phyloP scores from a whole-genome alignment of 2,329 filamentous ascomycete species.

The Mollisiaceae sp. region DNA sequence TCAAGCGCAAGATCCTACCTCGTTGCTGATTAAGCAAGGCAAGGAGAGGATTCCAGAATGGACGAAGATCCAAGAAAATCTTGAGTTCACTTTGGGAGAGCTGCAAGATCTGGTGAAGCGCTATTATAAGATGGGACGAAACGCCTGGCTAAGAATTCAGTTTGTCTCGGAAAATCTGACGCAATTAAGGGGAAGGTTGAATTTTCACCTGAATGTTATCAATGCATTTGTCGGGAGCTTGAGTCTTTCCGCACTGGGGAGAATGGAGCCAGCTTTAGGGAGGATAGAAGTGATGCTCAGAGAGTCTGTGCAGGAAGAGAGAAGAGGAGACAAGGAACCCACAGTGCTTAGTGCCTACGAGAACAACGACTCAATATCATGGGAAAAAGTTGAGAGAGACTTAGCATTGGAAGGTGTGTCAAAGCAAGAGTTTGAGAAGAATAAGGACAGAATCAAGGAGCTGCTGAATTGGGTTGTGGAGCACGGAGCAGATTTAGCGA shows the following conservation, averaged over 20 bases:
- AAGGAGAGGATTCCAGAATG: slow-evolving; percentile 4
- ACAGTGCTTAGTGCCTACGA: too few relatives aligned
- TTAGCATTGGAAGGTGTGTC: too few relatives aligned
- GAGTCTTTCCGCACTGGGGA: slow-evolving; percentile 6
- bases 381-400: too few relatives aligned
- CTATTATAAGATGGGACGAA: slow-evolving; percentile 14
- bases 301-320: too few relatives aligned
- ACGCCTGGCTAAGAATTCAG: slow-evolving; percentile 10
- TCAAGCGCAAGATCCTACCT: slow-evolving; percentile 4
- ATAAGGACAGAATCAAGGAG: too few relatives aligned
- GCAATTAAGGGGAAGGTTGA: slow-evolving; percentile 5
- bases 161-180: slow-evolving; percentile 6
- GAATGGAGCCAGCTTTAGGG: slow-evolving; percentile 15
- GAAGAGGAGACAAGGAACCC: too few relatives aligned
- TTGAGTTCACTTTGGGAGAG: slow-evolving; percentile 1
- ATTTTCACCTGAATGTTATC: slow-evolving; percentile 13
- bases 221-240: slow-evolving; percentile 15
- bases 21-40: neutral
- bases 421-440: too few relatives aligned
- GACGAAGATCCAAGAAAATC: neutral
- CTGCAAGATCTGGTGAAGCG: neutral
- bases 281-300: neutral
- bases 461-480: too few relatives aligned
- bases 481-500: too few relatives aligned
- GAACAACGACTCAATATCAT: too few relatives aligned